Evolutionary conservation across 441 rosid genomes (phyloP).

Genomic region (Adansonia rubrostipa): DNA sequence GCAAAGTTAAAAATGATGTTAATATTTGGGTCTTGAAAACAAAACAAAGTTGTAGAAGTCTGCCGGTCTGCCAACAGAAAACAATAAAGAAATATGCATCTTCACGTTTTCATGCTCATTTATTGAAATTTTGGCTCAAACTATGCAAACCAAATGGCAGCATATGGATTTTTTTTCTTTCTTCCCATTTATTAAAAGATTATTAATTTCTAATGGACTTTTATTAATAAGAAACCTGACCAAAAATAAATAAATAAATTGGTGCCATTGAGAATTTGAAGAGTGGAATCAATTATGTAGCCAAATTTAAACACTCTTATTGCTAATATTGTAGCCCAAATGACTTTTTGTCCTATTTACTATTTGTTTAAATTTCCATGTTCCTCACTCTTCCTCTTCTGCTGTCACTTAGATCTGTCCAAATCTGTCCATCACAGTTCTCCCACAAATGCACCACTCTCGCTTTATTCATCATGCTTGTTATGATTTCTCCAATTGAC

Average conservation of each 20-base stretch:
- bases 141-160: conserved; percentile 6
- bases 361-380: background rate
- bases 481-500: background rate
- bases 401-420: background rate
- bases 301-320: background rate
- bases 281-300: background rate
- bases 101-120: background rate
- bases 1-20: conserved; percentile 10
- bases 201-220: no score
- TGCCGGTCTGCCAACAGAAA: background rate
- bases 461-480: background rate
- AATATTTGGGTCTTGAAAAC: conserved; percentile 1
- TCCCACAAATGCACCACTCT: background rate
- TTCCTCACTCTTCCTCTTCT: background rate
- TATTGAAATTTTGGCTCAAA: background rate
- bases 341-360: background rate
- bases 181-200: background rate
- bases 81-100: background rate
- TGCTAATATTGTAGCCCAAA: conserved; percentile 1
- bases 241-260: background rate
- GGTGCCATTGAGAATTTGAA: background rate
- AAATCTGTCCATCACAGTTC: background rate
- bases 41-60: conserved; percentile 1
- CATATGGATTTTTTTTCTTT: background rate
- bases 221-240: no score